phyloP scores from a whole-genome alignment of 2,329 filamentous ascomycete species.

The Curvularia lunata region DNA sequence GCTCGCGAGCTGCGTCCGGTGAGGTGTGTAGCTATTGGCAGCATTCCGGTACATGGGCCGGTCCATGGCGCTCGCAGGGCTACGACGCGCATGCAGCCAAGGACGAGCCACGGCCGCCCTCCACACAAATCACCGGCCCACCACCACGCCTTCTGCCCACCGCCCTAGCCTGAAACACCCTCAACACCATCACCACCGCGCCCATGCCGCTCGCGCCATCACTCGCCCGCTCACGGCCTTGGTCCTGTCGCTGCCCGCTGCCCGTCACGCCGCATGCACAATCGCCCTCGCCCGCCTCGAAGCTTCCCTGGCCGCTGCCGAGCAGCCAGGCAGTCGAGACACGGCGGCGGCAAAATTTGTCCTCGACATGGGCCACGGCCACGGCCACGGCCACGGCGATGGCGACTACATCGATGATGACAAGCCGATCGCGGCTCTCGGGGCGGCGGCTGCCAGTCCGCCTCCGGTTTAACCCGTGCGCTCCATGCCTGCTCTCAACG shows the following conservation, averaged over 20 bases:
- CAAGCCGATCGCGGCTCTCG: constrained; percentile 11
- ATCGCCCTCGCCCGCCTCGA: not conserved
- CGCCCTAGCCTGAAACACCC: constrained; percentile 39
- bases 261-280: not conserved
- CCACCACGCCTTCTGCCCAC: not conserved
- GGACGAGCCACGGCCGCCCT: constrained; percentile 7
- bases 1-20: constrained; percentile 2
- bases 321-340: not conserved
- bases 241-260: constrained; percentile 11
- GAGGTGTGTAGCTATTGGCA: constrained; percentile 1
- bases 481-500: constrained; percentile 8
- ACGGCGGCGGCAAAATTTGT: not conserved
- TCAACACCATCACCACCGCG: constrained; percentile 44
- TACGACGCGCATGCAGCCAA: constrained; percentile 22
- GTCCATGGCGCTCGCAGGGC: constrained; percentile 8
- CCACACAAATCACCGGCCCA: constrained; percentile 6
- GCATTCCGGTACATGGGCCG: not conserved
- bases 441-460: constrained; percentile 10
- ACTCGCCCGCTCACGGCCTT: not conserved
- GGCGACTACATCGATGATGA: constrained; percentile 10
- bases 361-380: not conserved
- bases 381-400: not conserved
- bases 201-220: constrained; percentile 8
- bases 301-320: not conserved
- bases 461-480: constrained; percentile 14